Base-by-base conservation (phyloP, 2,329 filamentous ascomycete genomes). In the Malbranchea cinnamomea region DNA sequence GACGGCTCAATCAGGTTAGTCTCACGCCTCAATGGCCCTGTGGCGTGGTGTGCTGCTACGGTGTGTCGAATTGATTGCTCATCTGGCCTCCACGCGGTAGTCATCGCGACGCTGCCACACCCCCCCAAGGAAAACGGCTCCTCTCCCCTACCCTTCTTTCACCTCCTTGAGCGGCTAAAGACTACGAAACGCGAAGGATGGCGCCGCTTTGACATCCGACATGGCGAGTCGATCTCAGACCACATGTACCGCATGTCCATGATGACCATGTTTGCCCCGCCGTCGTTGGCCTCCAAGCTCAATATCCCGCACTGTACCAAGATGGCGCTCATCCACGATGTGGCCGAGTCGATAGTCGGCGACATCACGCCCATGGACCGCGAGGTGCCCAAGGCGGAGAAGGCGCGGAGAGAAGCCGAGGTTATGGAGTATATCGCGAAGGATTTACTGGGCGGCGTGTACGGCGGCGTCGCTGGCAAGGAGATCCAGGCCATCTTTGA, bases 171-270 rank as follows among this genome's bases (percentile, higher is more conserved):
- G 56, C 78, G 81, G 28, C 70, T 98, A 34, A 98, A 98, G 69
- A 94, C 85, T 5, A 93, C 81, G 37, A 91, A 92, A 56, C 78
- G 89, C 37, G 89, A 94, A 58, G 89, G 89, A 41, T 98, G 89
- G 89, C 72, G 80, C 33, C 73, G 89, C 21, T 94, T 94, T 51
- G 74, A 74, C 22, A 83, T 98, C 42, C 42, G 53, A 33, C 41
- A 42, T 34, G 79, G 82, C 52, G 89, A 98, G 57, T 92, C 83
- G 2, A 94, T 98, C 49, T 71, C 82, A 31, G 89, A 98, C 60
- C 89, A 98, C 67, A 98, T 98, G 89, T 98, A 95, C 60, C 84
- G 89, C 59, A 98, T 98, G 89, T 83, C 85, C 28, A 71, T 98
- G 43, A 83, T 98, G 54, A 84, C 82, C 40, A 81, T 98, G 75